Evolutionary conservation across 2,329 filamentous ascomycete genomes (phyloP).

Genomic region (Alternaria longipes): DNA sequence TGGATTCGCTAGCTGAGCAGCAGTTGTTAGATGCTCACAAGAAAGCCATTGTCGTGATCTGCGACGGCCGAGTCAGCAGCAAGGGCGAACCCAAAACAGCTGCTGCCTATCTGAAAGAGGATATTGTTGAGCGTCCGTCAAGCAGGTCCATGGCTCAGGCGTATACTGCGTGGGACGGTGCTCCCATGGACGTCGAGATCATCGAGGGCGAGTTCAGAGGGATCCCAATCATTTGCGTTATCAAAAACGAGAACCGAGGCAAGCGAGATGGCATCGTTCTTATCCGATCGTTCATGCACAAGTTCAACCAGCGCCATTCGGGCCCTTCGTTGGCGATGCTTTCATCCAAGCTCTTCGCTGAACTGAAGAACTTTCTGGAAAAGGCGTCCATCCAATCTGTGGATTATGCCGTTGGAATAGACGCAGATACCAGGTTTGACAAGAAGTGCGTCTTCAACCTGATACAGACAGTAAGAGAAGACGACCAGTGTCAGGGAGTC

Average conservation of each 20-base stretch:
- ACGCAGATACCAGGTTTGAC: constrained; percentile 14
- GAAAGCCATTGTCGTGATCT: constrained; percentile 10
- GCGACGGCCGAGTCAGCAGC: constrained; percentile 11
- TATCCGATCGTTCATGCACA: constrained; percentile 8
- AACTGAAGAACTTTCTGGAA: constrained; percentile 3
- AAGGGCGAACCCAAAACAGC: constrained; percentile 14
- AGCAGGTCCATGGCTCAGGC: constrained; percentile 1
- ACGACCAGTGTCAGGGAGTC: constrained; percentile 3
- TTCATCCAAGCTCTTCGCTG: constrained; percentile 3
- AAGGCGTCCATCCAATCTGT: constrained; percentile 1
- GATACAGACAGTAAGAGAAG: constrained; percentile 12
- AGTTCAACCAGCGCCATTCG: constrained; percentile 9
- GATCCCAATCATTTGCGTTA: constrained; percentile 8
- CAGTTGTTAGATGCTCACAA: constrained; percentile 9
- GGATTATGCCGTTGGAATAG: constrained; percentile 11
- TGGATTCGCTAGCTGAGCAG: constrained; percentile 11
- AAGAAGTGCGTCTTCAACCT: constrained; percentile 2
- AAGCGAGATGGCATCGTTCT: constrained; percentile 14
- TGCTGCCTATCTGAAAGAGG: constrained; percentile 11
- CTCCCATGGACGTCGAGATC: constrained; percentile 5
- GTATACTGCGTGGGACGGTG: constrained; percentile 10
- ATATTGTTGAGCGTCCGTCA: constrained; percentile 6
- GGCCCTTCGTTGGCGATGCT: constrained; percentile 7
- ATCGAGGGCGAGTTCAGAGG: constrained; percentile 13
- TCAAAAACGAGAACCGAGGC: constrained; percentile 16